A percentile compares a stretch with the other conserved stretches of the same genome.
phyloP scores from a whole-genome alignment of 345 rosid species.

The Rubroshorea leprosula region DNA sequence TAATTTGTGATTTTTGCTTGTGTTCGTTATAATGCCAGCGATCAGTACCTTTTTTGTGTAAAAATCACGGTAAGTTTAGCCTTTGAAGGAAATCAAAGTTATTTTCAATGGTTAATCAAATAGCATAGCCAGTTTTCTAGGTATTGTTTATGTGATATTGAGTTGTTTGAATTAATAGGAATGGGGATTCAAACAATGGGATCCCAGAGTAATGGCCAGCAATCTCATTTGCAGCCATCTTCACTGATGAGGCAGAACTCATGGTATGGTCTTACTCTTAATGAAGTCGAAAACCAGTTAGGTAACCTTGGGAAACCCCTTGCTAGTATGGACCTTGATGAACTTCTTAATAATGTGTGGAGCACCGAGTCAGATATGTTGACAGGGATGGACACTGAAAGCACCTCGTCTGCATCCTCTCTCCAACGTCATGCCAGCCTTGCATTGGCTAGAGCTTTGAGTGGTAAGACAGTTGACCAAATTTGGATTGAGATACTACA shows the following conservation, averaged over 20 bases:
- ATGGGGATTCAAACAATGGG: constrained; percentile 66
- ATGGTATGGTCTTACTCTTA: constrained; percentile 41
- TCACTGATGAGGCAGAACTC: constrained; percentile 39
- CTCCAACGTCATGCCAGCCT: constrained; percentile 44
- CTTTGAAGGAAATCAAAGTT: too few species aligned
- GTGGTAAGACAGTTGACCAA: constrained; percentile 55
- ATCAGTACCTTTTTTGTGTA: too few species aligned
- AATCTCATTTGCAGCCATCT: constrained; percentile 27
- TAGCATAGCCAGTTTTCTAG: too few species aligned
- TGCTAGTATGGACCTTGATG: constrained; percentile 54
- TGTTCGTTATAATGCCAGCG: too few species aligned
- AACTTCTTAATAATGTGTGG: constrained; percentile 48
- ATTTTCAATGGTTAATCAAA: too few species aligned
- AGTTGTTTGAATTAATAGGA: constrained; percentile 6
- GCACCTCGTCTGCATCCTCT: constrained; percentile 20
- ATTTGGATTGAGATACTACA: constrained; percentile 55
- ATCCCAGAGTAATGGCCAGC: constrained; percentile 42
- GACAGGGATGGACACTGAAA: constrained; percentile 21
- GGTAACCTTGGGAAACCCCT: constrained; percentile 43
- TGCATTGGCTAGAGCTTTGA: constrained; percentile 40
- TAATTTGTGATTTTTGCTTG: too few species aligned
- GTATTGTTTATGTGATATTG: neutral
- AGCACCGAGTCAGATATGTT: constrained; percentile 27
- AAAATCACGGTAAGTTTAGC: too few species aligned
- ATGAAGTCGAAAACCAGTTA: constrained; percentile 39